phyloP scores from a whole-genome alignment of 2,329 filamentous ascomycete species.

The Colletotrichum noveboracense region DNA sequence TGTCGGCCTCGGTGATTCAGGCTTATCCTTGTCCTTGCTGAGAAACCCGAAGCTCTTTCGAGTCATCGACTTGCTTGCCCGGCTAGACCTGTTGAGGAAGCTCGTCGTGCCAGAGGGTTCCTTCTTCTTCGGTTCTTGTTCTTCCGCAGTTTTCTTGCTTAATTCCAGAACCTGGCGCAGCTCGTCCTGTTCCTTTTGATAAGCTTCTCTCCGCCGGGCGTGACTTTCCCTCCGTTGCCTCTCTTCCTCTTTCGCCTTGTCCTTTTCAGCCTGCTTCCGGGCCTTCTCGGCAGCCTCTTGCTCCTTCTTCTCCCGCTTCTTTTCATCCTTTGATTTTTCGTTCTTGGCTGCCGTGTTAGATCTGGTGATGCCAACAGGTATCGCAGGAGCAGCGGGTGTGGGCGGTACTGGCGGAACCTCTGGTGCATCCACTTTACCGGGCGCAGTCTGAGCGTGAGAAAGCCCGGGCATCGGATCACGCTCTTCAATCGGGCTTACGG shows the following conservation, averaged over 20 bases:
- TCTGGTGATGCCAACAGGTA: constrained; percentile 27
- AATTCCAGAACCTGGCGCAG: constrained; percentile 68
- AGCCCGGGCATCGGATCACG: constrained; percentile 62
- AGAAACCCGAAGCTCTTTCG: constrained; percentile 76
- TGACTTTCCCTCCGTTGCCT: constrained; percentile 43
- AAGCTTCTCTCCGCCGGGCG: constrained; percentile 38
- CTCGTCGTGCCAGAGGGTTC: constrained; percentile 46
- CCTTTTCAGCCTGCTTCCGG: constrained; percentile 50
- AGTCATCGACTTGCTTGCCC: constrained; percentile 79
- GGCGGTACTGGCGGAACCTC: constrained; percentile 34
- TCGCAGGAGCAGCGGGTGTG: constrained; percentile 30
- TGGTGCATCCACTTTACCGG: constrained; percentile 37
- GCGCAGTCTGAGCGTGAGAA: constrained; percentile 71
- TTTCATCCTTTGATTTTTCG: constrained; percentile 62
- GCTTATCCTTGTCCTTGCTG: constrained; percentile 53
- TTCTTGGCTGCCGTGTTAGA: constrained; percentile 22
- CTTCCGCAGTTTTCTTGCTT: constrained; percentile 67
- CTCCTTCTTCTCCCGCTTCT: constrained; percentile 73
- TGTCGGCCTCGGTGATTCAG: constrained; percentile 26
- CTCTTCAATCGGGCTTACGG: constrained; percentile 49
- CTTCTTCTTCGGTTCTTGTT: constrained; percentile 45
- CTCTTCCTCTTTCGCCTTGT: constrained; percentile 48
- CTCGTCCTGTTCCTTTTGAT: constrained; percentile 65
- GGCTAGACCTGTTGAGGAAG: constrained; percentile 70
- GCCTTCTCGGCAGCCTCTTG: constrained; percentile 59